Conservation (phyloP, 2,329 filamentous ascomycete species). For the Aspergillus pseudoglaucus region DNA sequence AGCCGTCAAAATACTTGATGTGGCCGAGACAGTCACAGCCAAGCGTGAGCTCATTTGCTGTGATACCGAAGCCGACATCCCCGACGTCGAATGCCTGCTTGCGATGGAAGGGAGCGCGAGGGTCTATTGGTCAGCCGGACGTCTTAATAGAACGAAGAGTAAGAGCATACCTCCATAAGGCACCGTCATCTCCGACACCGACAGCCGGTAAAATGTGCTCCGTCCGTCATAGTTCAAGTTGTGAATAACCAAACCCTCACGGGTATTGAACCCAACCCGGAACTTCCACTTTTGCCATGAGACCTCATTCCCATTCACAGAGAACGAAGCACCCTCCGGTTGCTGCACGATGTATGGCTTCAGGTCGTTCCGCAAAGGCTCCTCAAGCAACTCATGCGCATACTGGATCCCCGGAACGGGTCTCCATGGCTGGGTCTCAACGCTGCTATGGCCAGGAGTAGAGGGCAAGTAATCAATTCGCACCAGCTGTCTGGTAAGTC, state of each 20-base stretch:
- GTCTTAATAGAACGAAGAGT: neutral
- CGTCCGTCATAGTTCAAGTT: conserved; percentile 59
- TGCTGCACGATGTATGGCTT: conserved; percentile 61
- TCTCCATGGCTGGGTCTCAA: conserved; percentile 53
- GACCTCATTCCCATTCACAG: conserved; percentile 50
- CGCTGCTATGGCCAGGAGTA: conserved; percentile 55
- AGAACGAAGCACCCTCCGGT: conserved; percentile 59
- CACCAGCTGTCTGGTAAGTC: conserved; percentile 56
- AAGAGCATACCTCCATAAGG: conserved; percentile 34
- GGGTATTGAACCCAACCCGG: conserved; percentile 55
- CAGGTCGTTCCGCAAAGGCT: conserved; percentile 58
- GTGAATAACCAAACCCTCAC: conserved; percentile 63
- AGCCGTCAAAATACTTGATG: conserved; percentile 60
- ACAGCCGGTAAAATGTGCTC: conserved; percentile 60
- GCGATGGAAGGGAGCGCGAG: conserved; percentile 61
- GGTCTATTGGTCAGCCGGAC: conserved; percentile 38
- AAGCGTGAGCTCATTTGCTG: conserved; percentile 62
- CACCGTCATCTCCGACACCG: conserved; percentile 61
- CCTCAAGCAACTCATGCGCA: conserved; percentile 59
- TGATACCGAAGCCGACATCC: conserved; percentile 60
- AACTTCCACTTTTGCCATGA: conserved; percentile 63
- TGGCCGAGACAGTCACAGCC: conserved; percentile 66
- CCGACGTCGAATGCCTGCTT: conserved; percentile 67
- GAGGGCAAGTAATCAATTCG: conserved; percentile 65
- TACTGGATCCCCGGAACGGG: conserved; percentile 47